Percentiles rank a stretch among this genome's conserved stretches.
These are phyloP conservation scores for Phytophthora uliginosa DNA, from an alignment of 352 stramenopile genomes.

Conservation along the genomic window DNA sequence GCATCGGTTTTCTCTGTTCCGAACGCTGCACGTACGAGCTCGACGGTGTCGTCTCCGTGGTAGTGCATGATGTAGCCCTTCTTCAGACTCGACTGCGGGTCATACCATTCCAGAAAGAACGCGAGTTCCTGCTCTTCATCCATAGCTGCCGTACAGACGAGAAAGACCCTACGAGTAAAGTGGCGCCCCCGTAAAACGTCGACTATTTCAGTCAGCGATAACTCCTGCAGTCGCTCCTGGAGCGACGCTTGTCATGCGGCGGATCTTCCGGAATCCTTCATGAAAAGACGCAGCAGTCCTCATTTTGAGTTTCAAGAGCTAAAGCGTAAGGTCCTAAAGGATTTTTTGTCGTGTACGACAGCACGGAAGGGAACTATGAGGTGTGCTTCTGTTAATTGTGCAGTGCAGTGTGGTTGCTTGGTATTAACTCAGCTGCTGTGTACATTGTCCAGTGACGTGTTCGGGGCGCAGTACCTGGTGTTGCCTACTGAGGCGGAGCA, in stretches of 20 bases:
- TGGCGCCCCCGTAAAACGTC: neutral
- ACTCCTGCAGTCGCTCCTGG: slow-evolving; percentile 2
- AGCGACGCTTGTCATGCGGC: slow-evolving; percentile 10
- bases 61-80: slow-evolving; percentile 84
- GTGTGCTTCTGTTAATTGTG: slow-evolving; percentile 5
- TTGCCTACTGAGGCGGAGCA: slow-evolving; percentile 86
- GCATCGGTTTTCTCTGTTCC: neutral
- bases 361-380: slow-evolving; percentile 22
- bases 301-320: slow-evolving; percentile 20
- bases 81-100: slow-evolving; percentile 74
- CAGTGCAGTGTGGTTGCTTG: neutral
- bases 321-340: neutral
- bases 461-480: slow-evolving; percentile 68
- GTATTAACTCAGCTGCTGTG: slow-evolving; percentile 1
- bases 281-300: slow-evolving; percentile 34
- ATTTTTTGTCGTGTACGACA: neutral
- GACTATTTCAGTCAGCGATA: slow-evolving; percentile 21
- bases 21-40: slow-evolving; percentile 54
- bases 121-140: slow-evolving; percentile 71
- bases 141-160: slow-evolving; percentile 22
- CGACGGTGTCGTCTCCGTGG: slow-evolving; percentile 75
- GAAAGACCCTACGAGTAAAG: neutral
- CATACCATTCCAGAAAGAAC: slow-evolving; percentile 85
- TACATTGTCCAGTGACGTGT: slow-evolving; percentile 27
- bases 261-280: slow-evolving; percentile 35